phyloP scores from a whole-genome alignment of 371 early-diverging fungal genomes.

The Mucor lusitanicus region DNA sequence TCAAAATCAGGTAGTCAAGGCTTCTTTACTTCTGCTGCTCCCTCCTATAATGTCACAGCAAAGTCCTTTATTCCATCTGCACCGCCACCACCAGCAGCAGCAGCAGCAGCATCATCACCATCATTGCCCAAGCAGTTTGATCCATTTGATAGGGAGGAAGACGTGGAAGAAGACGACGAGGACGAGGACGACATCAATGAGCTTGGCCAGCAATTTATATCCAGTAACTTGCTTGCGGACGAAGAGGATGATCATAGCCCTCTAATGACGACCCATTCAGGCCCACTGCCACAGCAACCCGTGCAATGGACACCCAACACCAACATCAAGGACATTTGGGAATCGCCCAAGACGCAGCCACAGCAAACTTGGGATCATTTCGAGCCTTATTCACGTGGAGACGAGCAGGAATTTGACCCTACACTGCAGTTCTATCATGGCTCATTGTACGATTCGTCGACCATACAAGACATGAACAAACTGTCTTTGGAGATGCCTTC shows the following conservation, averaged over 20 bases:
- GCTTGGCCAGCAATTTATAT: conserved; percentile 15
- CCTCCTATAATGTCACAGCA: not conserved
- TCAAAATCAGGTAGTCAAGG: not conserved
- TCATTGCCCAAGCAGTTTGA: not conserved
- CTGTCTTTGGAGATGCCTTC: conserved; percentile 37
- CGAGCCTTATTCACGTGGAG: not conserved
- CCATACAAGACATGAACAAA: conserved; percentile 42
- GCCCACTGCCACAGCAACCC: not conserved
- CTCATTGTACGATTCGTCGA: conserved; percentile 34
- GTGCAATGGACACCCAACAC: not conserved
- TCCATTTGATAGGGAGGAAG: conserved; percentile 6
- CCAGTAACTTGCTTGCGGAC: conserved; percentile 18
- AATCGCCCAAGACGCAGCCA: not conserved
- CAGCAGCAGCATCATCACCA: not conserved
- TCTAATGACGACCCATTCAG: not conserved
- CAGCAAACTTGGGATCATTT: not conserved
- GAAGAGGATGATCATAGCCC: conserved; percentile 1
- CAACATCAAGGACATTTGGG: conserved; percentile 14
- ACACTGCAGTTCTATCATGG: conserved; percentile 48
- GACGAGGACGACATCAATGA: conserved; percentile 1
- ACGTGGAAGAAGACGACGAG: not conserved
- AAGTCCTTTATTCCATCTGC: conserved; percentile 12
- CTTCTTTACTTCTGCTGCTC: not conserved
- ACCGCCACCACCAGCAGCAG: not conserved
- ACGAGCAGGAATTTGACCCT: conserved; percentile 52